Evolutionary conservation across 495 filamentous ascomycete genomes (phyloP), one percentile per base, ranked within the genome.

Genomic region (Jackrogersella multiformis): DNA sequence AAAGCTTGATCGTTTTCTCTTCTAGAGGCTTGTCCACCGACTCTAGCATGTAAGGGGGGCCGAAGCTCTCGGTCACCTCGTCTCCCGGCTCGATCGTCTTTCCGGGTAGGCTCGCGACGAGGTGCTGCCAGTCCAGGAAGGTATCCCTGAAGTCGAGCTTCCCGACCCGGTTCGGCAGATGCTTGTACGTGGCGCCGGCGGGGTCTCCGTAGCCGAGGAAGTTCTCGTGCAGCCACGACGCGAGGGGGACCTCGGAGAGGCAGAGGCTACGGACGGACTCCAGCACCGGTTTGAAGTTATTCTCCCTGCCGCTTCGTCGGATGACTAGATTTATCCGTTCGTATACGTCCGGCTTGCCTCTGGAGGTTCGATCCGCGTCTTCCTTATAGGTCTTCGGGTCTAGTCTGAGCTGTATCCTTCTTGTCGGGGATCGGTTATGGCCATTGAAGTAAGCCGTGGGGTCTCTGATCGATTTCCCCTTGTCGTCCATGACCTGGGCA

Each of bases 201-300:
- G 95, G 94, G 76, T 98, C 93, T 21, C 96, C 95, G 79, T 94
- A 97, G 5, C 95, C 95, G 13, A 99, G 84, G 79, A 99, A 98
- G 5, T 97, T 94, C 56, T 98, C 95, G 70, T 96, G 92, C 28
- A 99, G 80, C 95, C 95, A 99, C 10, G 89, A 85, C 2, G 96
- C 93, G 38, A 97, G 85, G 6, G 92, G 88, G 21, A 96, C 87
- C 62, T 97, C 91, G 1, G 93, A 92, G 24, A 97, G 84, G 4
- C 92, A 89, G 23, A 99, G 85, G 48, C 88, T 91, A 71, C 89
- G 89, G 73, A 99, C 95, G 0, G 93, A 96, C 61, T 97, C 90
- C 15, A 99, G 81, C 16, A 98, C 89, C 8, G 93, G 88, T 71
- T 92, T 97, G 85, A 97, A 99, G 75, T 98, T 99, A 74, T 99